Evolutionary conservation across 2,329 filamentous ascomycete genomes (phyloP).

Genomic region (Penicillium sp.): DNA sequence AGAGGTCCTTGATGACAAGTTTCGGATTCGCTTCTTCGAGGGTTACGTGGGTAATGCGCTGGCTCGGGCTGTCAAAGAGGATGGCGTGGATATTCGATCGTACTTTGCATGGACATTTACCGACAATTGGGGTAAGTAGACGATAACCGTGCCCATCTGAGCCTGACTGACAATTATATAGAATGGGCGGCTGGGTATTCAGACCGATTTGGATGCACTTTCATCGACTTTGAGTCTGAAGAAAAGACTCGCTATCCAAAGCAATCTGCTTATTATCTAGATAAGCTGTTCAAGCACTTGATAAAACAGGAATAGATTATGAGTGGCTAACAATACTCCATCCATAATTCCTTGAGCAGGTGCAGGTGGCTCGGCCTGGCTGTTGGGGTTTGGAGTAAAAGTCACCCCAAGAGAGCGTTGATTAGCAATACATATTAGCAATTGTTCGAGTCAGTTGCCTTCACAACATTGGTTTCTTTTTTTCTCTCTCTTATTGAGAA

Average conservation of each 20-base stretch:
- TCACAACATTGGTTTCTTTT: background rate
- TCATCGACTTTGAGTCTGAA: conserved; percentile 70
- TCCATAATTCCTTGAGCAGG: background rate
- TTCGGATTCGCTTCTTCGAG: conserved; percentile 71
- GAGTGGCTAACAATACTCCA: background rate
- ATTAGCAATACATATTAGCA: background rate
- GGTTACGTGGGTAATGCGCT: conserved; percentile 67
- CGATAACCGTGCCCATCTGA: background rate
- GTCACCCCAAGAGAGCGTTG: background rate
- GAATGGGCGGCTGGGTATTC: conserved; percentile 82
- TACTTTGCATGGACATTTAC: conserved; percentile 81
- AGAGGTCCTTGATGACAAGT: conserved; percentile 70
- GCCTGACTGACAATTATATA: conserved; percentile 5
- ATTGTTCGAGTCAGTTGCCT: background rate
- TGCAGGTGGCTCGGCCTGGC: background rate
- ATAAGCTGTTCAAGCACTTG: conserved; percentile 65
- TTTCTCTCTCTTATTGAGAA: conserved; percentile 1
- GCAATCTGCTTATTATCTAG: conserved; percentile 70
- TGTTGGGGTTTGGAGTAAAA: background rate
- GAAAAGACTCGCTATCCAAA: conserved; percentile 70
- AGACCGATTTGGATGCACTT: conserved; percentile 75
- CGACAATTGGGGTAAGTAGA: conserved; percentile 55
- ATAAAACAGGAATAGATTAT: conserved; percentile 37
- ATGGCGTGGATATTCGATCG: conserved; percentile 69
- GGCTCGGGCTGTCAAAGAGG: conserved; percentile 58